A percentile compares a stretch with the other conserved stretches of the same genome.
Evolutionary conservation across 306 rosid genomes (phyloP).

Genomic region (Cucurbita maxima): DNA sequence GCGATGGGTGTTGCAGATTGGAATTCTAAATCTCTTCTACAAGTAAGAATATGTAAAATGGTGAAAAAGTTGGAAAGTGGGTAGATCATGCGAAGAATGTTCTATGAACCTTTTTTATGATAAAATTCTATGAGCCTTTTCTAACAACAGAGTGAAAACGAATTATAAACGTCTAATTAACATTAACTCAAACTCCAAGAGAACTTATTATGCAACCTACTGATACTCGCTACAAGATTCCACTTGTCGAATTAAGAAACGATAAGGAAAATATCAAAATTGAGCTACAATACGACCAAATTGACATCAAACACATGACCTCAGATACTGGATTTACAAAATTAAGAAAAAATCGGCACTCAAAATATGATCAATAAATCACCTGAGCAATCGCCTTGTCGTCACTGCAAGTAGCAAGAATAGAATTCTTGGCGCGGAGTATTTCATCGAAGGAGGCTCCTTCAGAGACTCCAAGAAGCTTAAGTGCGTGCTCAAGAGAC

Average conservation of each 20-base stretch:
- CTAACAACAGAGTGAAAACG: too few species aligned
- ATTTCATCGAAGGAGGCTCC: constrained; percentile 89
- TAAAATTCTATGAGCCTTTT: too few species aligned
- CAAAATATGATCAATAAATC: neutral
- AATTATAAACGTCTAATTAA: too few species aligned
- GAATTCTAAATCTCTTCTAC: neutral
- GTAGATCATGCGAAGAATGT: neutral
- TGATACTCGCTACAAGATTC: neutral
- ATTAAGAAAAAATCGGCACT: neutral
- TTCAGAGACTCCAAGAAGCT: constrained; percentile 85
- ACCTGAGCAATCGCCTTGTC: constrained; percentile 28
- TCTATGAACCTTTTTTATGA: neutral
- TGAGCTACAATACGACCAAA: neutral
- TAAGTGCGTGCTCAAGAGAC: constrained; percentile 86
- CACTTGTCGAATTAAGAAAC: neutral
- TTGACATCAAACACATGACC: neutral
- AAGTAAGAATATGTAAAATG: neutral
- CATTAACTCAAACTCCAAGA: neutral
- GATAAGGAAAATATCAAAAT: neutral
- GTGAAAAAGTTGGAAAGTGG: neutral
- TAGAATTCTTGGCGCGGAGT: constrained; percentile 83
- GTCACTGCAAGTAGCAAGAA: constrained; percentile 60
- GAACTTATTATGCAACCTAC: neutral
- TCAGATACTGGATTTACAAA: too few species aligned
- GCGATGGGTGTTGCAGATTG: neutral